Conservation (phyloP, 164 flowering plant species). For the Berberis thunbergii region DNA sequence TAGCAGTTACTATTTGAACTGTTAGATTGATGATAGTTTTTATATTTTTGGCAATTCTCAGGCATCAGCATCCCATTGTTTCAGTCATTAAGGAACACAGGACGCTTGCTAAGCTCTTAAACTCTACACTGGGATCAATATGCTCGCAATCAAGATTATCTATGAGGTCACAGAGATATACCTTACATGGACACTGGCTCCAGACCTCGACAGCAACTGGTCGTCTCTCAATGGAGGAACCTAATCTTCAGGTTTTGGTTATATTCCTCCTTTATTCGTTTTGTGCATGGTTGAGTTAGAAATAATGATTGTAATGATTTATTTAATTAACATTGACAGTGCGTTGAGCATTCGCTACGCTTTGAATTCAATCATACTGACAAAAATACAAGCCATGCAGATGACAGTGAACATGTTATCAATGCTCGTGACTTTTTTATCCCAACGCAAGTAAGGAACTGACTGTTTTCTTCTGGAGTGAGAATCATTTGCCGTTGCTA, state of each 20-base stretch:
- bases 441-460: constrained; percentile 64
- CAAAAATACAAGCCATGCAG: constrained; percentile 21
- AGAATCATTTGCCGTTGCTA: no score
- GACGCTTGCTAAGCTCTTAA: constrained; percentile 77
- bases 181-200: constrained; percentile 92
- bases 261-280: constrained; percentile 5
- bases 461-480: background rate
- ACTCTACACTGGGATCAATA: constrained; percentile 88
- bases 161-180: constrained; percentile 55
- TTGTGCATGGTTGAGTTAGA: background rate
- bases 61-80: constrained; percentile 89
- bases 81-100: constrained; percentile 85
- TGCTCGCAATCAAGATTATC: constrained; percentile 74
- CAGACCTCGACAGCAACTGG: constrained; percentile 98
- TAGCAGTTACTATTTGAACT: background rate
- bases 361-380: constrained; percentile 36
- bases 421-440: constrained; percentile 85
- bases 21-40: background rate
- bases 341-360: constrained; percentile 81
- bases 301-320: background rate
- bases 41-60: constrained; percentile 21
- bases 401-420: constrained; percentile 30
- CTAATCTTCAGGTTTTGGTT: constrained; percentile 86
- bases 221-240: constrained; percentile 95
- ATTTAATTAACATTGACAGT: constrained; percentile 30